Evolutionary conservation across 345 rosid species (phyloP), one percentile per base, ranked within the genome.

Genomic region (Brassica rapa): DNA sequence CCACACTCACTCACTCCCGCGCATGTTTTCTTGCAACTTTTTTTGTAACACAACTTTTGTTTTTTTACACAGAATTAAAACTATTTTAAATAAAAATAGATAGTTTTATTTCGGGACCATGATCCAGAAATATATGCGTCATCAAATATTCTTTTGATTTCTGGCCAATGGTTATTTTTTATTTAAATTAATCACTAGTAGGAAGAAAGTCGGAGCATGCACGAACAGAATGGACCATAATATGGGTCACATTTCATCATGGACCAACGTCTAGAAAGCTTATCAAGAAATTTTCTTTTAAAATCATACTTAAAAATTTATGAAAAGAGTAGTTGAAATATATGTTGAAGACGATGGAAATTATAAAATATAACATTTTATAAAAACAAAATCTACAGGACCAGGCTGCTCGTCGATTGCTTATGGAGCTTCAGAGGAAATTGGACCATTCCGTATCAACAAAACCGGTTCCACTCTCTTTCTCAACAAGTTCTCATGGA

Each of bases 391-490:
- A 41, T 69, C 12, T n/a, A 77, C 89, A 94, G 99, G 99, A 30
- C 99, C 97, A 30, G 99, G 99, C 7, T 95, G 99, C 77, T 95
- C 99, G 8, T 95, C 99, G 0, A 83, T 95, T 35, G 99, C 96
- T 43, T 95, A 91, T 75, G 99, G 99, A 70, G 99, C 99, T 43
- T 91, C 97, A 0, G 99, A 92, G 81, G 99, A 95, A 81, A 88
- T 95, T 68, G 99, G 99, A 25, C 99, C 99, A 1, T 93, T 93
- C 80, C 83, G 97, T 77, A 86, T 95, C 64, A 86, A 90, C 57
- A 84, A 71, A 84, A 88, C 88, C 2, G 88, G 88, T 51, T 87
- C 88, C 6, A 87, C 82, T 66, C 93, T 95, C 29, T 88, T 85
- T 70, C 82, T 87, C 55, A 95, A 91, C 80, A 80, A 86, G 61